Percentiles rank a stretch among this genome's conserved stretches.
Conservation (phyloP, 805 yeast genomes). For the Middelhovenomyces tepae region DNA sequence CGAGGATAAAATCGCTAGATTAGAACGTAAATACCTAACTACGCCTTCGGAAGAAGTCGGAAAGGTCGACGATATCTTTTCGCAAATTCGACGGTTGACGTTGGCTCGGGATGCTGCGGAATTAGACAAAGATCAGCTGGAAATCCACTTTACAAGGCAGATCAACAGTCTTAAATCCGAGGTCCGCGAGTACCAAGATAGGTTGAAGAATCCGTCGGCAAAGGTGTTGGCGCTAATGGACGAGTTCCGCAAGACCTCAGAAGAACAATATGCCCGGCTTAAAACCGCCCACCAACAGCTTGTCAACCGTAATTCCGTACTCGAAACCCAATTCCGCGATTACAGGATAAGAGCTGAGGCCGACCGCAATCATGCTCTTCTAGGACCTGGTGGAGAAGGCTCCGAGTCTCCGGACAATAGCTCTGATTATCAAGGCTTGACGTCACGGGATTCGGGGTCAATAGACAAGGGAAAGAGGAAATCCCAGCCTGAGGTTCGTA, state of each 20-base stretch:
- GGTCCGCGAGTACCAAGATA: slow-evolving; percentile 12
- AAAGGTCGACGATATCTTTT: no score
- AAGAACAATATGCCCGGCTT: slow-evolving; percentile 18
- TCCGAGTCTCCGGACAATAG: no score
- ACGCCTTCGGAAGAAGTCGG: no score
- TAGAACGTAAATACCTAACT: no score
- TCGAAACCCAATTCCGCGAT: slow-evolving; percentile 21
- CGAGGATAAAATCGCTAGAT: no score
- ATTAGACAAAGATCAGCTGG: slow-evolving; percentile 10
- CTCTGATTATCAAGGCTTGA: no score
- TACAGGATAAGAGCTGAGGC: no score
- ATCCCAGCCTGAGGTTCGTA: slow-evolving; percentile 9
- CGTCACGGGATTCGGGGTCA: no score
- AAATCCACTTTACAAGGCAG: slow-evolving; percentile 9
- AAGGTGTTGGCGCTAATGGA: slow-evolving; percentile 14
- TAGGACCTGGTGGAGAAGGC: no score
- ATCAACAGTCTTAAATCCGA: slow-evolving; percentile 11
- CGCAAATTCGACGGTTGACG: no score
- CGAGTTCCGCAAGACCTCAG: slow-evolving; percentile 10
- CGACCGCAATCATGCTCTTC: no score
- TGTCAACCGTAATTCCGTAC: slow-evolving; percentile 17
- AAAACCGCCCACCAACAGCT: slow-evolving; percentile 23
- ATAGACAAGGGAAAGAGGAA: no score
- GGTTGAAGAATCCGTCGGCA: slow-evolving; percentile 5
- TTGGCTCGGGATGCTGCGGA: slow-evolving; percentile 8